Base-by-base conservation (phyloP, 2,329 filamentous ascomycete genomes). In the Beauveria brongniartii region DNA sequence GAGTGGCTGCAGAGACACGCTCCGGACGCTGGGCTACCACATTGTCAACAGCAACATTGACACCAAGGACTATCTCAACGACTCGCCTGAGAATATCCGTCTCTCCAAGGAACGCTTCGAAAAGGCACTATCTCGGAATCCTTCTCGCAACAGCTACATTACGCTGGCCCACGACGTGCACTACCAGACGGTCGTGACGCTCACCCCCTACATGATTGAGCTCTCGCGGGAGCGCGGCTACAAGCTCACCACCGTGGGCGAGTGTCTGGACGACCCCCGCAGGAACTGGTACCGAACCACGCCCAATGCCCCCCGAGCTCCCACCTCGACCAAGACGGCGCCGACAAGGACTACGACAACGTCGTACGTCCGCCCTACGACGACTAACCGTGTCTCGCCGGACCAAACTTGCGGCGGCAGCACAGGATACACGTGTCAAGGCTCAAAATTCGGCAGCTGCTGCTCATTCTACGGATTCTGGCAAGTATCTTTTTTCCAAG, bases 51-150 rank as follows among this genome's bases (percentile, higher is more conserved):
- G 80, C 65, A 80, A 84, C 66, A 70, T 86, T 14, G 83, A 87
- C 68, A 86, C 84, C 18, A 80, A 84, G 64, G 84, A 86, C 70
- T 86, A 82, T 67, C 73, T 81, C 66, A 78, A 83, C 65, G 75
- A 78, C 61, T 72, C 72, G 9, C 75, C 81, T 2, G 70, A 77
- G 47, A 75, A 77, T 63, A 83, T 85, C 64, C 72, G 77, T 62
- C 68, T 73, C 30, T 78, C 77, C 59, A 77, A 82, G 64, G 66
- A 71, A 12, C 68, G 67, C 8, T 76, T 71, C 62, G 68, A 69
- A n/a, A 58, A 68, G 3, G 69, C 68, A 16, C 67, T 76, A 18
- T 81, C 78, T 37, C 60, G 64, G 0, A 62, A 68, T 26, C 54
- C 71, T 1, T 56, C 58, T 0, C 62, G 53, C 6, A 69, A 71